Percentiles rank a stretch among this genome's conserved stretches.
These are phyloP conservation scores for Zanthoxylum bungeanum DNA, from an alignment of 345 rosid genomes.

Conservation along the genomic window DNA sequence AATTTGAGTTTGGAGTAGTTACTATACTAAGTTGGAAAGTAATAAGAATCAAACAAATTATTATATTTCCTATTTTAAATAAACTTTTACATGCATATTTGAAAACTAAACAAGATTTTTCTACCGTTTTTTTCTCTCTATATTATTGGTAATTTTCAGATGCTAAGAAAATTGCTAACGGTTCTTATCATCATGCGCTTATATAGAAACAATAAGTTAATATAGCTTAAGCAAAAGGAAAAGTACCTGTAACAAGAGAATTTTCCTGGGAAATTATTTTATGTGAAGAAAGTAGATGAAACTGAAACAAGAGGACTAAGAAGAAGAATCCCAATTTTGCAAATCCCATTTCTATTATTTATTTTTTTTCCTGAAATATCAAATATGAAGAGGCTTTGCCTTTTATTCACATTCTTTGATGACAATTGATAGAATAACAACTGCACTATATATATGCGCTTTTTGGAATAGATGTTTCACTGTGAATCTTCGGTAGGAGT, in stretches of 20 bases:
- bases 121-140: too few species aligned
- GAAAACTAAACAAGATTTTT: too few species aligned
- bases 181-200: too few species aligned
- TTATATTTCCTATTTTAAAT: too few species aligned
- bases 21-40: too few species aligned
- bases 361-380: too few species aligned
- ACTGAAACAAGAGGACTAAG: constrained; percentile 2
- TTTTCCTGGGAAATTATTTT: background rate
- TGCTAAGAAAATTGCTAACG: too few species aligned
- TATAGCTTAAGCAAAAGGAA: background rate
- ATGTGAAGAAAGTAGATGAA: constrained; percentile 12
- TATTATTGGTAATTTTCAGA: too few species aligned
- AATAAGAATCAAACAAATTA: too few species aligned
- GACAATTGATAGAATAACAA: background rate
- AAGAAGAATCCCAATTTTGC: background rate
- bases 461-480: background rate
- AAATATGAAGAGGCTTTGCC: background rate
- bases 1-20: background rate
- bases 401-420: background rate
- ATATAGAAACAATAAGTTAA: background rate
- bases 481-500: too few species aligned
- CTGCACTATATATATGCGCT: background rate
- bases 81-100: too few species aligned
- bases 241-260: background rate
- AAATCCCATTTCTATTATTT: constrained; percentile 11